A percentile compares a stretch with the other conserved stretches of the same genome.
These are phyloP conservation scores for Heimioporus sp. DNA, from an alignment of 768 basidiomycete species.

Conservation along the genomic window DNA sequence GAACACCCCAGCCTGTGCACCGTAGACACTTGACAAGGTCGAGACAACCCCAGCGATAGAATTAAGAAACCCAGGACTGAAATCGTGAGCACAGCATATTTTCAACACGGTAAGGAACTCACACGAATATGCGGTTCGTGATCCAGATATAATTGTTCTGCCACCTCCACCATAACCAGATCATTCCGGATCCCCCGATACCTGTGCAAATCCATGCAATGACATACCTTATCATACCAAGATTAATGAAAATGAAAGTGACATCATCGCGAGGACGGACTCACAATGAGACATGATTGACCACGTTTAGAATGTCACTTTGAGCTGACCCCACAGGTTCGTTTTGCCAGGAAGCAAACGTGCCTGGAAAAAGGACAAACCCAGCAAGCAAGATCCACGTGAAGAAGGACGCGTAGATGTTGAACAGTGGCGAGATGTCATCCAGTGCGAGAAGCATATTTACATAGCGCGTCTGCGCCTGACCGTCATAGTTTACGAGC, in stretches of 20 bases:
- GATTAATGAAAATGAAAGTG: constrained; percentile 1
- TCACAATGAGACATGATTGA: constrained; percentile 48
- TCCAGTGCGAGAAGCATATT: constrained; percentile 63
- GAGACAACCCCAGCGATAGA: constrained; percentile 56
- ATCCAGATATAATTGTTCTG: constrained; percentile 57
- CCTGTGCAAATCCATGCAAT: constrained; percentile 56
- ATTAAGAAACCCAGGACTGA: constrained; percentile 53
- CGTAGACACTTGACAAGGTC: constrained; percentile 50
- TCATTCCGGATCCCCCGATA: constrained; percentile 52
- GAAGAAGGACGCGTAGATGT: constrained; percentile 54
- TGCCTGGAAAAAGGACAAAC: constrained; percentile 61
- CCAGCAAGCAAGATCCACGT: constrained; percentile 64
- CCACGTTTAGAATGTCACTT: constrained; percentile 31
- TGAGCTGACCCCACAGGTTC: constrained; percentile 28
- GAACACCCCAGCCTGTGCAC: constrained; percentile 45
- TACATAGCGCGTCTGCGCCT: constrained; percentile 48
- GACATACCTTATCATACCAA: constrained; percentile 39
- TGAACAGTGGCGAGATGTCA: constrained; percentile 48
- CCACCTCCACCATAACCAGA: constrained; percentile 62
- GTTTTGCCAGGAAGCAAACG: constrained; percentile 46
- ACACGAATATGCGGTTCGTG: constrained; percentile 57
- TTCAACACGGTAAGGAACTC: constrained; percentile 16
- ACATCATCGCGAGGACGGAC: constrained; percentile 12
- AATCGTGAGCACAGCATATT: constrained; percentile 1
- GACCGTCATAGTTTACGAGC: constrained; percentile 21